phyloP scores from a whole-genome alignment of 2,329 filamentous ascomycete species.

The Capronia coronata region DNA sequence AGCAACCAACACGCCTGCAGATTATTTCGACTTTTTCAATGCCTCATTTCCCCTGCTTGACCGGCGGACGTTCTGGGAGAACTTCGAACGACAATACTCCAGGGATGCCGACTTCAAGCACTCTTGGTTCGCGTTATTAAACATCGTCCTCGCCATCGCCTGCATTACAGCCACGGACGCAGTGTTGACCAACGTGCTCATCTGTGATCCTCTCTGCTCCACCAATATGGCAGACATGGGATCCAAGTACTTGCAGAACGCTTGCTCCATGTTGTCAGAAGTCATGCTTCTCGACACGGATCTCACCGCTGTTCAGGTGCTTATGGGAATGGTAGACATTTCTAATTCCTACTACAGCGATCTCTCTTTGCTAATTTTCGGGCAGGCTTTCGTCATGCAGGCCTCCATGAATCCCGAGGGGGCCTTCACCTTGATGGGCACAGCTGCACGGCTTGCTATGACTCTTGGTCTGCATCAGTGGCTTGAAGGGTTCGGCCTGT shows the following conservation, averaged over 20 bases:
- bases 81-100: conserved; percentile 10
- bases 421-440: conserved; percentile 5
- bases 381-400: conserved; percentile 9
- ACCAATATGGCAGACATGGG: background rate
- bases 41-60: conserved; percentile 7
- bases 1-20: background rate
- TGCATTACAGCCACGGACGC: conserved; percentile 9
- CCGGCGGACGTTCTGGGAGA: conserved; percentile 2
- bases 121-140: conserved; percentile 8
- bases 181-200: background rate
- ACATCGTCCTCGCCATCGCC: conserved; percentile 11
- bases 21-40: conserved; percentile 16
- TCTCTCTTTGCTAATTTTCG: background rate
- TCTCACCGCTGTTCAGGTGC: conserved; percentile 9
- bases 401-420: conserved; percentile 9
- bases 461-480: conserved; percentile 11
- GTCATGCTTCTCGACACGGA: conserved; percentile 5
- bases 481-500: conserved; percentile 14
- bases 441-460: conserved; percentile 6
- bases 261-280: conserved; percentile 5
- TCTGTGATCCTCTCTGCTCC: conserved; percentile 1
- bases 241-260: conserved; percentile 15
- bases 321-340: conserved; percentile 11
- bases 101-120: background rate
- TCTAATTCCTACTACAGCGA: background rate